Conservation (phyloP, 441 rosid species). For the Capsella rubella region DNA sequence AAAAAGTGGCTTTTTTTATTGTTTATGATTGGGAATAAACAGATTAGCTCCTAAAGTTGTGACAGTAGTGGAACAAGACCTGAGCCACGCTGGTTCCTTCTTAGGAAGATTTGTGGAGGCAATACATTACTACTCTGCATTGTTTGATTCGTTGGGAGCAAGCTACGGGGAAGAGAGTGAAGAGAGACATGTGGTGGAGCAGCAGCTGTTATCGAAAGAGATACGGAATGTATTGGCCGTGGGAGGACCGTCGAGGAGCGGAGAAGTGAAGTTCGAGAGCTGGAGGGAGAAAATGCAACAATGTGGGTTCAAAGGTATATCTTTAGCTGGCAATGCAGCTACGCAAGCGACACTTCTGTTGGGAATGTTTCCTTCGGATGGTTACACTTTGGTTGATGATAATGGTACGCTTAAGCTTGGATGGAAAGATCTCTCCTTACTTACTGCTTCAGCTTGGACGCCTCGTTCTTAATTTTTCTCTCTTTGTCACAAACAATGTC, state of each 20-base stretch:
- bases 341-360: conserved; percentile 89
- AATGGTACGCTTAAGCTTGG: conserved; percentile 92
- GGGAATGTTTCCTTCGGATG: conserved; percentile 95
- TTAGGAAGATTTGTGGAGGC: conserved; percentile 97
- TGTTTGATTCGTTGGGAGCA: conserved; percentile 92
- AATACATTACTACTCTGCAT: conserved; percentile 94
- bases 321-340: conserved; percentile 90
- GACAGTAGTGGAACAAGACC: conserved; percentile 95
- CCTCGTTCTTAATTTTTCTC: conserved; percentile 50
- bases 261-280: conserved; percentile 72
- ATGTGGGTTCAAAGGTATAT: conserved; percentile 80
- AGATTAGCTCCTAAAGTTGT: conserved; percentile 97
- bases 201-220: conserved; percentile 88
- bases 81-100: conserved; percentile 93
- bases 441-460: conserved; percentile 98
- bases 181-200: conserved; percentile 96
- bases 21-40: conserved; percentile 35
- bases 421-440: conserved; percentile 98
- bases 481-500: conserved; percentile 13
- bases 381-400: conserved; percentile 95
- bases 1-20: conserved; percentile 18
- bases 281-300: conserved; percentile 94
- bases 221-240: conserved; percentile 84
- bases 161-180: conserved; percentile 96
- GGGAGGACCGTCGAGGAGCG: conserved; percentile 80